Evolutionary conservation across 1,284 basidiomycete genomes (phyloP), one percentile per base, ranked within the genome.

Genomic region (Malassezia arunalokei): DNA sequence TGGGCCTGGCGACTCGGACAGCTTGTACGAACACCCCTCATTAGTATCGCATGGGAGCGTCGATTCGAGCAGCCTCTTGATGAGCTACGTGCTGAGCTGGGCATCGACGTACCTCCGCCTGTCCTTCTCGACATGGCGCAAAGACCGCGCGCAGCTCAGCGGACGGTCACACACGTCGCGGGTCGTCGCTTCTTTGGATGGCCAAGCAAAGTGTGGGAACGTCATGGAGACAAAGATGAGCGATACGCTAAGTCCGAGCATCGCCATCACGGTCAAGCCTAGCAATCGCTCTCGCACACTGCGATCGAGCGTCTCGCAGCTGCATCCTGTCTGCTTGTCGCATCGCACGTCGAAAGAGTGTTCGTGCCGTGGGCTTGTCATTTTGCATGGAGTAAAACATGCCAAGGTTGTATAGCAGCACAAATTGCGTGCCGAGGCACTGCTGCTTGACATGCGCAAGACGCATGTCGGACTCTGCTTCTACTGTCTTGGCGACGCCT

Each of bases 41-140:
- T 96, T 52, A 85, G 84, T 0, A 83, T 98, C 7, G 90, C 91
- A 66, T 98, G 92, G 94, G 92, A 98, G 75, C 79, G 88, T 73
- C 77, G 89, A 54, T 98, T 91, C 91, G 82, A 82, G 51, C 83
- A 87, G 73, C 79, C 86, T 51, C 75, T 92, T 4, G 80, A 80
- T 2, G 83, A 87, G 49, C 78, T 95, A 75, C 84, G 86, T 74
- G 77, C 74, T 56, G 85, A 90, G 67, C 76, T 92, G 15, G 86
- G 88, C n/a, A 91, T 69, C 51, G 43, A 65, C 40, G 43, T 52
- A n/a, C 58, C 62, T 2, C 61, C 67, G 28, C 60, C 68, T 14
- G 50, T 62, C 20, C 51, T 56, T 12, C 64, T 68, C 40, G 62
- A 59, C 47, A 58, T 9, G 60, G 58, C 11, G 46, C 58, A 8